Conservation (phyloP, 768 basidiomycete species). For the Dioszegia aurantiaca region DNA sequence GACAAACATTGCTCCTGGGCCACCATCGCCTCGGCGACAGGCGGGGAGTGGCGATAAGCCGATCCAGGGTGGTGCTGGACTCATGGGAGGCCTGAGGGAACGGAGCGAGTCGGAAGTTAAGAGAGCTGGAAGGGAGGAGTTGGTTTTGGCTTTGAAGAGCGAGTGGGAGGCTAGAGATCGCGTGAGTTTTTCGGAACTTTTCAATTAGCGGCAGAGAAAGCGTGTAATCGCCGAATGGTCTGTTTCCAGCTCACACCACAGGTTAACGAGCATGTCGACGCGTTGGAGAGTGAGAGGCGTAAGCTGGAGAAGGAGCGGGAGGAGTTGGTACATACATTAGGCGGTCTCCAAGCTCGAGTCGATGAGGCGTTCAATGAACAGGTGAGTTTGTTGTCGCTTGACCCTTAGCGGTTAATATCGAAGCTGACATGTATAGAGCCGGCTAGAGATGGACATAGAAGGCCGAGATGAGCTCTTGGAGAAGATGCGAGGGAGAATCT, state of each 20-base stretch:
- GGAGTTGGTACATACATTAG: constrained; percentile 18
- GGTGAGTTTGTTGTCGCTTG: constrained; percentile 20
- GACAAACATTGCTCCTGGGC: constrained; percentile 7
- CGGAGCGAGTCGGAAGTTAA: constrained; percentile 29
- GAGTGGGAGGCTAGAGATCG: constrained; percentile 30
- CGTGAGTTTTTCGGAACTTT: constrained; percentile 18
- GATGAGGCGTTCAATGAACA: constrained; percentile 37
- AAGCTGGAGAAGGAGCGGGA: constrained; percentile 15
- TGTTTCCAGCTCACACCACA: constrained; percentile 4
- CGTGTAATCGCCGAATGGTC: constrained; percentile 13
- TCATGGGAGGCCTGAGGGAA: constrained; percentile 37
- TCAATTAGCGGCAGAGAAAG: neutral
- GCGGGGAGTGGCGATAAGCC: neutral
- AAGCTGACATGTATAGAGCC: constrained; percentile 20
- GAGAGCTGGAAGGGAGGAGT: constrained; percentile 22
- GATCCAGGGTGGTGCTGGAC: neutral
- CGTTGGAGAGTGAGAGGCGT: constrained; percentile 9
- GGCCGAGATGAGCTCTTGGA: constrained; percentile 36
- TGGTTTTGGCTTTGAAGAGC: constrained; percentile 28
- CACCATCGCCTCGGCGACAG: constrained; percentile 8
- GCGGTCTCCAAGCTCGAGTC: constrained; percentile 16
- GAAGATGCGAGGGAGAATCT: constrained; percentile 22
- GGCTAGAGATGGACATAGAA: constrained; percentile 43
- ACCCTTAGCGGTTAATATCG: neutral
- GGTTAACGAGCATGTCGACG: constrained; percentile 14